Evolutionary conservation across 2,329 filamentous ascomycete genomes (phyloP), one percentile per base, ranked within the genome.

Genomic region (Fusarium transvaalense): DNA sequence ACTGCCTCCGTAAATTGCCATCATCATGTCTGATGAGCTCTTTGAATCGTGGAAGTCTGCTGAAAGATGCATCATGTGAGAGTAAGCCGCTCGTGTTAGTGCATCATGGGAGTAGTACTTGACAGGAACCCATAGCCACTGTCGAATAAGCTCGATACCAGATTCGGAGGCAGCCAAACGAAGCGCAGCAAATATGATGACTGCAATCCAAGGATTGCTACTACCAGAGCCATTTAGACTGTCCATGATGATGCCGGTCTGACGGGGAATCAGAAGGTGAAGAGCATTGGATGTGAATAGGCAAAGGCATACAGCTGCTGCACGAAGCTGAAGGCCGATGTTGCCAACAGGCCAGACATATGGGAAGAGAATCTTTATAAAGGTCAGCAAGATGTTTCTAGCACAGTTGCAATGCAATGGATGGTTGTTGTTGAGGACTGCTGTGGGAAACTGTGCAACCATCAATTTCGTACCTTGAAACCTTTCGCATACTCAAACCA

Each of bases 221-320:
- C 82, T 78, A 41, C 84, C 82, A 35, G 74, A 77, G 10, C 83
- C 81, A 31, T 84, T 84, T 23, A 97, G 80, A 63, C 87, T 87
- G 73, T 96, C 88, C 67, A 92, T 90, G 66, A 97, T 89, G 60
- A 92, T 88, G 67, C 93, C 93, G 32, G 95, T 87, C 75, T 96
- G 92, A 21, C 91, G 86, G n/a, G 93, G 93, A 32, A 93, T 88
- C 41, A 97, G 80, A 15, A 97, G 82, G 71, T 94, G 92, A 50
- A 97, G 82, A 7, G 87, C 87, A 68, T 94, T 93, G 56, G 89
- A 87, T 52, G 84, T 81, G n/a, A 94, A 77, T 23, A 96, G 82
- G 69, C 91, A 91, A 2, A 92, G 42, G 1, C 86, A 85, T 43
- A 96, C 89, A 6, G 92, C 82, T 13, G 86, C 80, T 21, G 92